These are phyloP conservation scores for Cutaneotrichosporon sp. DNA, from an alignment of 1,284 basidiomycete genomes.

Conservation along the genomic window DNA sequence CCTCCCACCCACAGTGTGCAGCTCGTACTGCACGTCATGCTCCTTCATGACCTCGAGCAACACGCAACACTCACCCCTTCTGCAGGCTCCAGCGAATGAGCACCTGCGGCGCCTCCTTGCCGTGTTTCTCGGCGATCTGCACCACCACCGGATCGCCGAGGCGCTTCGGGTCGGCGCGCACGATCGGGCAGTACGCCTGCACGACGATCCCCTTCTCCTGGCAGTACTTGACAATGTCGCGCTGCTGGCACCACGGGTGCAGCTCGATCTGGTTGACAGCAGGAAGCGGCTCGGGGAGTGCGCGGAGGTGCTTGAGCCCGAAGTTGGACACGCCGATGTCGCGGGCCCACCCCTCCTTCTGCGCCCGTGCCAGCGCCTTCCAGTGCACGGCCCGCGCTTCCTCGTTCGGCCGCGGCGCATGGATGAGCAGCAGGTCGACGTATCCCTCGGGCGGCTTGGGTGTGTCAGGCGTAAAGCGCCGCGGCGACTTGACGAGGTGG, in stretches of 20 bases:
- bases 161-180: slow-evolving; percentile 59
- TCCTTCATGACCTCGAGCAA: no score
- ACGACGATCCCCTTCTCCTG: slow-evolving; percentile 66
- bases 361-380: slow-evolving; percentile 42
- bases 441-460: slow-evolving; percentile 51
- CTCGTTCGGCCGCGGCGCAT: slow-evolving; percentile 50
- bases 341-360: slow-evolving; percentile 66
- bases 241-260: slow-evolving; percentile 71
- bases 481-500: slow-evolving; percentile 26
- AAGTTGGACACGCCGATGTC: slow-evolving; percentile 78
- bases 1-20: not conserved
- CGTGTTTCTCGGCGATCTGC: slow-evolving; percentile 63
- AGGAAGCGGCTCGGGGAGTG: slow-evolving; percentile 68
- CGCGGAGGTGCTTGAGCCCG: slow-evolving; percentile 72
- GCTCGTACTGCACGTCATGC: no score
- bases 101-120: slow-evolving; percentile 69
- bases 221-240: slow-evolving; percentile 76
- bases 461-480: slow-evolving; percentile 25
- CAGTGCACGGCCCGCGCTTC: slow-evolving; percentile 42
- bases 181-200: slow-evolving; percentile 75
- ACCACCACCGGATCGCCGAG: slow-evolving; percentile 62
- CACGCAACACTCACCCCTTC: slow-evolving; percentile 62
- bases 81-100: slow-evolving; percentile 82
- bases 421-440: slow-evolving; percentile 76
- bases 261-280: slow-evolving; percentile 82